Evolutionary conservation across 129 eudicot species (phyloP).

Genomic region (Flaveria trinervia): DNA sequence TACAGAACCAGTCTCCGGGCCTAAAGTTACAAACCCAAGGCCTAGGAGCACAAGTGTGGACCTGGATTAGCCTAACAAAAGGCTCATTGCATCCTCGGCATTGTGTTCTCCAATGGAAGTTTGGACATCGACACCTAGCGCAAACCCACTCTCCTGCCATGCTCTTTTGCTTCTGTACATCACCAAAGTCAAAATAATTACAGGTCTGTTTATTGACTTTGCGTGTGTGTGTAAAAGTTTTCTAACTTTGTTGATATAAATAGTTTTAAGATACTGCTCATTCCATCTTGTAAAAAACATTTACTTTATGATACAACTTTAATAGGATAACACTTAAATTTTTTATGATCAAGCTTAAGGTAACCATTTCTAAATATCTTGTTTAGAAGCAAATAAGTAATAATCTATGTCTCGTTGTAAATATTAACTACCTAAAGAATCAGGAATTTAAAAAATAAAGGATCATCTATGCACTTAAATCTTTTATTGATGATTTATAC

Average conservation of each 20-base stretch:
- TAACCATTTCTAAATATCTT: constrained; percentile 10
- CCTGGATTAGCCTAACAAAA: background rate
- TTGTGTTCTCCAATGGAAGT: constrained; percentile 26
- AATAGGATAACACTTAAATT: background rate
- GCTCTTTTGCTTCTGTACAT: constrained; percentile 4
- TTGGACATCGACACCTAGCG: constrained; percentile 9
- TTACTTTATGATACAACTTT: background rate
- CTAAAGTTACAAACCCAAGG: background rate
- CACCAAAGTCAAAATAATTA: background rate
- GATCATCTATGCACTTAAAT: too few relatives aligned
- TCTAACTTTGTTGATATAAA: background rate
- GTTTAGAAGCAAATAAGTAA: background rate
- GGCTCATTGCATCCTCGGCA: constrained; percentile 25
- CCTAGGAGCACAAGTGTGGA: background rate
- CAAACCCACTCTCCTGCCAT: constrained; percentile 32
- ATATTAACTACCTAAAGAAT: background rate
- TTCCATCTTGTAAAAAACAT: background rate
- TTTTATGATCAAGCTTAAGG: background rate
- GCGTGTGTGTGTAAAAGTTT: background rate
- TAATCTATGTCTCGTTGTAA: background rate
- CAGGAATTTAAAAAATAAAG: background rate
- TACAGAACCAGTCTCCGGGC: constrained; percentile 37
- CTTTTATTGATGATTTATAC: background rate
- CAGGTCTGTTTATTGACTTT: constrained; percentile 1
- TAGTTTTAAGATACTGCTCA: background rate